A percentile compares a stretch with the other conserved stretches of the same genome.
These are phyloP conservation scores for Solanum dulcamara DNA, from an alignment of 257 asterid genomes.

Conservation along the genomic window DNA sequence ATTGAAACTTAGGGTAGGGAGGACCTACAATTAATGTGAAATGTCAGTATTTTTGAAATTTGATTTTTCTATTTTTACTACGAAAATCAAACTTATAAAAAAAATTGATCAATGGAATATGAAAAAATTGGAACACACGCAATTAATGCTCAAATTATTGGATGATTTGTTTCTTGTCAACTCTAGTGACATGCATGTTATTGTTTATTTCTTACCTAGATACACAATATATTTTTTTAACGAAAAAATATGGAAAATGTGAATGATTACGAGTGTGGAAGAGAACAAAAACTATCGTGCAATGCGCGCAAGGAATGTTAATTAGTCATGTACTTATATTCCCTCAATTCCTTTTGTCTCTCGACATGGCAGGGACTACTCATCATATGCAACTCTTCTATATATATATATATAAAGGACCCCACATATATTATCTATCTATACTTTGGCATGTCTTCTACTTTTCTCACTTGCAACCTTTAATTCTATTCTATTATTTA, in stretches of 20 bases:
- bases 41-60: no score
- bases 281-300: constrained; percentile 38
- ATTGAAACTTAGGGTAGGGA: not conserved
- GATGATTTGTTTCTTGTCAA: not conserved
- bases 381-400: not conserved
- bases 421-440: not conserved
- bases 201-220: no score
- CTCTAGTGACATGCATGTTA: not conserved
- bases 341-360: not conserved
- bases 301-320: not conserved
- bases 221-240: no score
- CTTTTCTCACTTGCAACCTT: not conserved
- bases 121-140: not conserved
- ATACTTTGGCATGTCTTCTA: not conserved
- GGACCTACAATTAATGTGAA: not conserved
- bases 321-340: not conserved
- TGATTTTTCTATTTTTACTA: no score
- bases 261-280: not conserved
- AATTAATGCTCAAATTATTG: not conserved
- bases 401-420: not conserved
- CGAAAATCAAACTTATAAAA: not conserved
- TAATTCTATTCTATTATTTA: not conserved
- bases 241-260: not conserved
- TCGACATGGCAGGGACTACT: not conserved
- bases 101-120: not conserved